Evolutionary conservation across 371 early-diverging fungal genomes (phyloP).

Genomic region (Circinella minor): DNA sequence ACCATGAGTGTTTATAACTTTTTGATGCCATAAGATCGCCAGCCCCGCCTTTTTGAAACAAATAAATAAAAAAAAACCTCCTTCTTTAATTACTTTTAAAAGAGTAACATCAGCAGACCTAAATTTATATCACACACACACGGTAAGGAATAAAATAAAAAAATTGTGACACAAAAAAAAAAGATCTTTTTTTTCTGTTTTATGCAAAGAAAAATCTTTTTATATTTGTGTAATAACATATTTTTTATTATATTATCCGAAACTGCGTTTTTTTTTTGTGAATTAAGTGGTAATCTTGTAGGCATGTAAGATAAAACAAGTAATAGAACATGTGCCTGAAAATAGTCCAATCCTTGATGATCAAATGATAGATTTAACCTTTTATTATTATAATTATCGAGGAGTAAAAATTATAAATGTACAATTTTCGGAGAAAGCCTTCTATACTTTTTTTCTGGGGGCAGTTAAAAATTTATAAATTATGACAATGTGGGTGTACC

Average conservation of each 20-base stretch:
- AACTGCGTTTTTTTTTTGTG: too few species aligned
- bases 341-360: neutral
- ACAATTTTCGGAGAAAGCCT: too few species aligned
- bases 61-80: neutral
- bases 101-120: neutral
- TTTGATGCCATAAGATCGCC: slow-evolving; percentile 6
- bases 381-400: neutral
- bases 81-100: neutral
- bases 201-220: slow-evolving; percentile 6
- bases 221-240: neutral
- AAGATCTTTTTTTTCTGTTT: slow-evolving; percentile 6
- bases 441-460: too few species aligned
- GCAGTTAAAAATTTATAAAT: too few species aligned
- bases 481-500: too few species aligned
- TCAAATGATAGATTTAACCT: neutral
- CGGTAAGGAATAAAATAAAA: neutral
- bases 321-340: slow-evolving; percentile 6
- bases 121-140: neutral
- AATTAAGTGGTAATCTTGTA: too few species aligned
- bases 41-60: slow-evolving; percentile 1
- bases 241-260: too few species aligned
- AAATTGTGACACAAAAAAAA: neutral
- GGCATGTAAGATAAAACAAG: slow-evolving; percentile 8
- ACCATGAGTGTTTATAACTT: neutral
- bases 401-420: too few species aligned